Conservation (phyloP, 2,329 filamentous ascomycete genomes). For the Aotearoamyces nothofagi region DNA sequence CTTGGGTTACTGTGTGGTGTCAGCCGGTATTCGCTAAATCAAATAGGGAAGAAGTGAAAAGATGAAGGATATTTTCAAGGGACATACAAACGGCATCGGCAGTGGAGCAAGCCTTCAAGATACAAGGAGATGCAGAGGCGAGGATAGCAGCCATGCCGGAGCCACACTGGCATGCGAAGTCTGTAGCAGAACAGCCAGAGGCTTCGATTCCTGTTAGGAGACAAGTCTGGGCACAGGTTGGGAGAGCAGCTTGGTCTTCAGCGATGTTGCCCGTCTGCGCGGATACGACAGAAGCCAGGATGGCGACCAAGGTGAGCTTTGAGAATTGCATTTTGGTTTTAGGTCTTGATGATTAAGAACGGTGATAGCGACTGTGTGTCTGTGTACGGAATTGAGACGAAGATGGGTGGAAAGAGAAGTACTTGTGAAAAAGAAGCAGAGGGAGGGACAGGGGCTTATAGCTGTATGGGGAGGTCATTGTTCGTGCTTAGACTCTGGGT, state of each 20-base stretch:
- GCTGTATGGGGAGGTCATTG: not conserved
- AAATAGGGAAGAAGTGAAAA: not conserved
- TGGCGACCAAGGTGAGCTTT: conserved; percentile 4
- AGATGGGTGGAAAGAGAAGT: not conserved
- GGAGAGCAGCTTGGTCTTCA: conserved; percentile 7
- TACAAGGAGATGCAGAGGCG: conserved; percentile 9
- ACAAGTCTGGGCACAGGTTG: conserved; percentile 11
- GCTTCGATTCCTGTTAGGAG: conserved; percentile 7
- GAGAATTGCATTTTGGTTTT: too few species aligned
- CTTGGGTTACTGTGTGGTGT: conserved; percentile 4
- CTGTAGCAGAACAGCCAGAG: conserved; percentile 9
- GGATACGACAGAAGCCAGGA: conserved; percentile 7
- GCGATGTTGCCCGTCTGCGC: conserved; percentile 11
- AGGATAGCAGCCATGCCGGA: conserved; percentile 7
- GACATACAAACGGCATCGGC: conserved; percentile 12
- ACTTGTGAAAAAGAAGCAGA: not conserved
- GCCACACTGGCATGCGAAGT: conserved; percentile 13
- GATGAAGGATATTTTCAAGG: not conserved
- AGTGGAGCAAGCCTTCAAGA: conserved; percentile 8
- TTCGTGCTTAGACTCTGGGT: not conserved
- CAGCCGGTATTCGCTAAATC: not conserved
- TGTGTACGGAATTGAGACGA: not conserved
- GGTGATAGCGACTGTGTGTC: not conserved
- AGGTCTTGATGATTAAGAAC: too few species aligned
- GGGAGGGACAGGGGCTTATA: not conserved